Conservation (phyloP, 164 flowering plant genomes). For the Malania oleifera region DNA sequence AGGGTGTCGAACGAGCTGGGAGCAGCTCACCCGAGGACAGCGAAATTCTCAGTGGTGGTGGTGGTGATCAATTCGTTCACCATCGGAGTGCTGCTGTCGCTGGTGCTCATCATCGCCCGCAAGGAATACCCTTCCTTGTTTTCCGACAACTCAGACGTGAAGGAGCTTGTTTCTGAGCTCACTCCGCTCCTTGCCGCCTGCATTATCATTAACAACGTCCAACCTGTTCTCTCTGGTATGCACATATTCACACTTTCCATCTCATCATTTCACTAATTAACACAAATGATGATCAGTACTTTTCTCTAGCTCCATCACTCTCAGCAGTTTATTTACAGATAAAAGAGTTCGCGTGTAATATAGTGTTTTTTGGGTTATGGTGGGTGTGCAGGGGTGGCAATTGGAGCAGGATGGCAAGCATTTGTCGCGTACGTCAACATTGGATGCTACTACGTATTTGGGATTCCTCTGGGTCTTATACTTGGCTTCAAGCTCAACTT, state of each 20-base stretch:
- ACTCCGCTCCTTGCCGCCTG: constrained; percentile 45
- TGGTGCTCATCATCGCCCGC: constrained; percentile 26
- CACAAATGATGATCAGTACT: not conserved
- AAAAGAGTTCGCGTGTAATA: too few species aligned
- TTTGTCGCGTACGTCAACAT: constrained; percentile 65
- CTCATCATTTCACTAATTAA: not conserved
- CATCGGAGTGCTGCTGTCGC: constrained; percentile 35
- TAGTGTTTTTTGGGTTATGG: not conserved
- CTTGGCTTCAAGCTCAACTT: constrained; percentile 36
- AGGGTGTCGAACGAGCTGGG: constrained; percentile 75
- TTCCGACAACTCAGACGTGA: constrained; percentile 31
- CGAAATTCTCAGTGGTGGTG: constrained; percentile 56
- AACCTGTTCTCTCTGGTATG: constrained; percentile 62
- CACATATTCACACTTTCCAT: not conserved
- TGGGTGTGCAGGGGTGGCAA: constrained; percentile 51
- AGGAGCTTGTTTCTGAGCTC: constrained; percentile 32
- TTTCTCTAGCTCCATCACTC: too few species aligned
- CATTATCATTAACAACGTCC: constrained; percentile 49
- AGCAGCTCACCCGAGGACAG: constrained; percentile 60
- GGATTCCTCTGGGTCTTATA: constrained; percentile 59
- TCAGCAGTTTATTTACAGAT: not conserved
- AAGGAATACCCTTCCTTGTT: constrained; percentile 41
- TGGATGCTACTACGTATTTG: constrained; percentile 59
- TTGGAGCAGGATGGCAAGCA: constrained; percentile 84
- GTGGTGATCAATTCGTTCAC: constrained; percentile 34